Percentiles rank a stretch among this genome's conserved stretches.
Evolutionary conservation across 2,329 filamentous ascomycete genomes (phyloP).

Genomic region (Zasmidium citrigriseum): DNA sequence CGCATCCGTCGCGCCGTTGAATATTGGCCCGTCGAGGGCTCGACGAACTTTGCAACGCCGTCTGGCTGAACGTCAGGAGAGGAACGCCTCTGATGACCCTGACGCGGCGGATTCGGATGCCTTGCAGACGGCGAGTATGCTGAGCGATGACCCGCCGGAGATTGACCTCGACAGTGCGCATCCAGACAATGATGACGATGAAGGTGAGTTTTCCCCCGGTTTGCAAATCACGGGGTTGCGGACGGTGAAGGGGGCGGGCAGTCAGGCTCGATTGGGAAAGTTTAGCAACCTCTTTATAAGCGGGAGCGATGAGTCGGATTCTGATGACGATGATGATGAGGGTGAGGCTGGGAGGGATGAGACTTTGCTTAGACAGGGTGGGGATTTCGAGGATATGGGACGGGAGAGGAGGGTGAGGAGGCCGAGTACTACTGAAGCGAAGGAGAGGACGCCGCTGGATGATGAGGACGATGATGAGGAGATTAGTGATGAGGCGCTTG

Average conservation of each 20-base stretch:
- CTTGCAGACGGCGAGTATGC: slow-evolving; percentile 31
- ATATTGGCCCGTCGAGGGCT: slow-evolving; percentile 82
- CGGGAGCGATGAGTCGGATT: slow-evolving; percentile 50
- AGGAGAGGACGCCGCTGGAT: slow-evolving; percentile 32
- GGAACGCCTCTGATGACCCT: slow-evolving; percentile 32
- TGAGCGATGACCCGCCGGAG: slow-evolving; percentile 30
- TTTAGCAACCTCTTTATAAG: slow-evolving; percentile 34
- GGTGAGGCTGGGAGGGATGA: slow-evolving; percentile 21
- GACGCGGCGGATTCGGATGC: slow-evolving; percentile 35
- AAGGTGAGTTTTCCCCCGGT: slow-evolving; percentile 14
- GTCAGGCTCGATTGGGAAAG: neutral
- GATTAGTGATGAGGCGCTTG: slow-evolving; percentile 18
- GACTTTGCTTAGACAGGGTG: slow-evolving; percentile 31
- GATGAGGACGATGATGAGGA: slow-evolving; percentile 35
- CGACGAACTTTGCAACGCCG: slow-evolving; percentile 87
- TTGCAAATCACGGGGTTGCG: slow-evolving; percentile 29
- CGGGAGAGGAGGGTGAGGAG: slow-evolving; percentile 23
- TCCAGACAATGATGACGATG: slow-evolving; percentile 2
- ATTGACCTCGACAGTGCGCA: slow-evolving; percentile 16
- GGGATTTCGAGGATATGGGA: slow-evolving; percentile 38
- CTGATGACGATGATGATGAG: slow-evolving; percentile 52
- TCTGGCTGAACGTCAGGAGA: slow-evolving; percentile 57
- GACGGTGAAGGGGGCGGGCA: slow-evolving; percentile 22
- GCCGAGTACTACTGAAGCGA: slow-evolving; percentile 39
- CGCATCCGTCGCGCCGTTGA: slow-evolving; percentile 70